phyloP scores from a whole-genome alignment of 345 rosid genomes.

The Syzygium oleosum region DNA sequence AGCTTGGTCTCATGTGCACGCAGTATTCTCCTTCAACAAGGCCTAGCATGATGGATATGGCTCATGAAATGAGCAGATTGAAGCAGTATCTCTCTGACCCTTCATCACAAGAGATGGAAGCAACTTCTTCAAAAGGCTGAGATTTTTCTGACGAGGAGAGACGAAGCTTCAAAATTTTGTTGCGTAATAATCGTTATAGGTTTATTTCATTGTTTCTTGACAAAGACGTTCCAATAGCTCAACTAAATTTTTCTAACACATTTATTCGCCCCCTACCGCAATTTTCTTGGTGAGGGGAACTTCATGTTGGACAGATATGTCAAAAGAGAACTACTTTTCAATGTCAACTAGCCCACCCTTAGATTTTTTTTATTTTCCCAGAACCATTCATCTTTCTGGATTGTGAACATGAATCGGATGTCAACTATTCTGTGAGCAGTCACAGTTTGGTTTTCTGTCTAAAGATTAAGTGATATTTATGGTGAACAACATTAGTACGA shows the following conservation, averaged over 20 bases:
- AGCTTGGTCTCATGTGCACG: conserved; percentile 79
- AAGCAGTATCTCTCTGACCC: conserved; percentile 54
- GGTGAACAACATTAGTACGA: background rate
- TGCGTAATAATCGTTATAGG: conserved; percentile 3
- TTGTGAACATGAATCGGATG: background rate
- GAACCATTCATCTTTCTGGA: background rate
- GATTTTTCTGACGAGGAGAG: background rate
- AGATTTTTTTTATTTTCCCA: background rate
- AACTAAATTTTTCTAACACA: background rate
- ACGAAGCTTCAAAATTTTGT: background rate
- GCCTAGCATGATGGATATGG: conserved; percentile 79
- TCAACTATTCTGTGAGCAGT: background rate
- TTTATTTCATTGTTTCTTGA: conserved; percentile 4
- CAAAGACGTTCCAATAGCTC: background rate
- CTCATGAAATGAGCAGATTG: conserved; percentile 61
- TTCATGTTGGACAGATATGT: background rate
- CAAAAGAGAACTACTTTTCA: conserved; percentile 3
- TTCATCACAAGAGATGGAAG: conserved; percentile 18
- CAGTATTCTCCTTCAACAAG: conserved; percentile 65
- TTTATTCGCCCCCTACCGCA: background rate
- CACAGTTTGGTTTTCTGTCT: background rate
- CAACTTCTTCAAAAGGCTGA: conserved; percentile 13
- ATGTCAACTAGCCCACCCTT: background rate
- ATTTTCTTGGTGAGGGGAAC: conserved; percentile 4
- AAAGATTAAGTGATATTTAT: background rate